phyloP scores from a whole-genome alignment of 495 filamentous ascomycete genomes.

The Penicillium dipodomyicola region DNA sequence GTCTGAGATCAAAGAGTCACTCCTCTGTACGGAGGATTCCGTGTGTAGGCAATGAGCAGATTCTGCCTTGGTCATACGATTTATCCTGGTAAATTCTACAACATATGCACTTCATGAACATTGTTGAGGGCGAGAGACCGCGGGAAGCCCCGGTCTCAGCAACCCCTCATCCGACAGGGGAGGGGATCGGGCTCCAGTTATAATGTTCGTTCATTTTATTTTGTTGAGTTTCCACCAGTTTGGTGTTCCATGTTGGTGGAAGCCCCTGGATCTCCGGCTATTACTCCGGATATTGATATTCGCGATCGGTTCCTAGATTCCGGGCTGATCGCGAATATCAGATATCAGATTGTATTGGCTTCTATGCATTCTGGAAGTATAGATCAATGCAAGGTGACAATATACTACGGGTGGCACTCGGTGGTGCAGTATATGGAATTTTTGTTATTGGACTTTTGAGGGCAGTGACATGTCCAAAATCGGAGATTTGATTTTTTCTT shows the following conservation, averaged over 20 bases:
- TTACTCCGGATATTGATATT: conserved; percentile 1
- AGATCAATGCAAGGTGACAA: not conserved
- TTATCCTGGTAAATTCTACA: not conserved
- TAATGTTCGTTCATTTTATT: not conserved
- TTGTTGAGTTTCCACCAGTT: not conserved
- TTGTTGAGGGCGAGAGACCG: not conserved
- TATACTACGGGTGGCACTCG: not conserved
- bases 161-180: not conserved
- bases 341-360: not conserved
- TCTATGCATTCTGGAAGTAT: not conserved
- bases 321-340: conserved; percentile 1
- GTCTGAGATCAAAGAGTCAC: too few relatives aligned
- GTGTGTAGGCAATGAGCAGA: not conserved
- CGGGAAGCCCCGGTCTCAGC: not conserved
- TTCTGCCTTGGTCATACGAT: not conserved
- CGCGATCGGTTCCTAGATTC: conserved; percentile 1
- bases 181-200: conserved; percentile 1
- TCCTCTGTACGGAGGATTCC: too few relatives aligned
- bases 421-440: not conserved
- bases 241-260: not conserved
- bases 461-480: not conserved
- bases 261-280: not conserved
- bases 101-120: not conserved
- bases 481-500: not conserved
- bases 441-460: not conserved